These are phyloP conservation scores for Xylariaceae sp. DNA, from an alignment of 2,329 filamentous ascomycete genomes.

Conservation along the genomic window DNA sequence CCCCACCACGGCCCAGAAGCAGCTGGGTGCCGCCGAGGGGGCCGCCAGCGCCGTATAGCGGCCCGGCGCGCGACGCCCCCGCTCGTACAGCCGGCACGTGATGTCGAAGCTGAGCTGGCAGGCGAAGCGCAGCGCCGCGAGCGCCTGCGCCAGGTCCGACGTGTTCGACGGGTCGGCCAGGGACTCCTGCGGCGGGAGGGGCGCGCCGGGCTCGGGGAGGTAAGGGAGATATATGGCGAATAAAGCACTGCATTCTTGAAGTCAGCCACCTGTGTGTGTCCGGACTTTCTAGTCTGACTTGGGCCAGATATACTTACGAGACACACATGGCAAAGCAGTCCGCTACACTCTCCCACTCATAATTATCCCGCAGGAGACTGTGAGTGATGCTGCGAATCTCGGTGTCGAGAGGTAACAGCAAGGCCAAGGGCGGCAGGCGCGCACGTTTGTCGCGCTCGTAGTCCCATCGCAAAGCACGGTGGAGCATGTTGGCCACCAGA, in stretches of 20 bases:
- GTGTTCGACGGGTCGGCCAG: not conserved
- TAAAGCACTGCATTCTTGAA: not conserved
- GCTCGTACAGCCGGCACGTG: not conserved
- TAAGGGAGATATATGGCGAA: constrained; percentile 1
- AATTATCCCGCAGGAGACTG: not conserved
- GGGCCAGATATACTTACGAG: not conserved
- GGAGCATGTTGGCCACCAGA: not conserved
- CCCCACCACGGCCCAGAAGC: not conserved
- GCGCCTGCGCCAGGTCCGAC: not conserved
- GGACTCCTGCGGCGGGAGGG: not conserved
- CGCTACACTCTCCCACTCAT: not conserved
- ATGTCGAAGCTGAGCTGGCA: not conserved
- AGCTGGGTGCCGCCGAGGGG: not conserved
- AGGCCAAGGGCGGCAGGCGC: not conserved
- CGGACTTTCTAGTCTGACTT: no score
- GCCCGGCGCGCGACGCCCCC: not conserved
- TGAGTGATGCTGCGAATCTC: not conserved
- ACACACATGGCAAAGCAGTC: constrained; percentile 1
- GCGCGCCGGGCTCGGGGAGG: not conserved
- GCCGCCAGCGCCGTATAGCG: not conserved
- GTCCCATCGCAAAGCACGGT: not conserved
- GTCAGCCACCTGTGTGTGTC: not conserved
- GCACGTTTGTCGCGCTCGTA: not conserved
- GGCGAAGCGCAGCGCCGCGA: not conserved
- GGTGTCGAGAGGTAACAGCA: not conserved